phyloP scores from a whole-genome alignment of 2,329 filamentous ascomycete species.

The Sclerotinia nivalis region DNA sequence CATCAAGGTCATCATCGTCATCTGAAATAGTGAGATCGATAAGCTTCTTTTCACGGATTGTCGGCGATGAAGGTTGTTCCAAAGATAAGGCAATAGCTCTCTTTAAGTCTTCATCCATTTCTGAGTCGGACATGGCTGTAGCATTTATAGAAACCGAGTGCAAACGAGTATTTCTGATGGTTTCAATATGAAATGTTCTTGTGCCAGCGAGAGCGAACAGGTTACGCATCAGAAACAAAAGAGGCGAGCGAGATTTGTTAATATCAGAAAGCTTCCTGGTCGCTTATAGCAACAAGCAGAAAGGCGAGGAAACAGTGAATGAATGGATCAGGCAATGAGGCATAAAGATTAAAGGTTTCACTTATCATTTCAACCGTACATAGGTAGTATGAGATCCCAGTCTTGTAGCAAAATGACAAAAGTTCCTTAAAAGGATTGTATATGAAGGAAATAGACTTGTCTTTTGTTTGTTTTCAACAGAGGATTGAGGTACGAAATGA shows the following conservation, averaged over 20 bases:
- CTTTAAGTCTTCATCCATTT: slow-evolving; percentile 55
- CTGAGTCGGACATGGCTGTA: slow-evolving; percentile 36
- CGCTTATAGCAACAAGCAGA: slow-evolving; percentile 1
- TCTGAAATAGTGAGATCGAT: slow-evolving; percentile 42
- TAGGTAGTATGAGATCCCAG: no score
- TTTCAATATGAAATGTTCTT: not conserved
- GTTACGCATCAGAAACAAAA: not conserved
- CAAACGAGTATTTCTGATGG: not conserved
- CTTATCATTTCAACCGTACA: no score
- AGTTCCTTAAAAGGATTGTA: no score
- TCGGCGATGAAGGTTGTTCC: slow-evolving; percentile 21
- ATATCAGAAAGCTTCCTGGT: not conserved
- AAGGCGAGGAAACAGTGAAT: not conserved
- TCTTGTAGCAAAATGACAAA: no score
- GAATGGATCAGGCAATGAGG: not conserved
- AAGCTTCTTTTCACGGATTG: slow-evolving; percentile 22
- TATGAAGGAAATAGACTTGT: no score
- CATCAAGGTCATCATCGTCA: slow-evolving; percentile 40
- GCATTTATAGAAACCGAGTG: not conserved
- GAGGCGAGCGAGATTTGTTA: not conserved
- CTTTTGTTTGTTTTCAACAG: no score
- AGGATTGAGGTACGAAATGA: no score
- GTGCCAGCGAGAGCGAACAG: not conserved
- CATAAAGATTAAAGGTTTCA: not conserved
- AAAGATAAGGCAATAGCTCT: slow-evolving; percentile 62